phyloP scores from a whole-genome alignment of 305 asterid species.

The Fraxinus albicans region DNA sequence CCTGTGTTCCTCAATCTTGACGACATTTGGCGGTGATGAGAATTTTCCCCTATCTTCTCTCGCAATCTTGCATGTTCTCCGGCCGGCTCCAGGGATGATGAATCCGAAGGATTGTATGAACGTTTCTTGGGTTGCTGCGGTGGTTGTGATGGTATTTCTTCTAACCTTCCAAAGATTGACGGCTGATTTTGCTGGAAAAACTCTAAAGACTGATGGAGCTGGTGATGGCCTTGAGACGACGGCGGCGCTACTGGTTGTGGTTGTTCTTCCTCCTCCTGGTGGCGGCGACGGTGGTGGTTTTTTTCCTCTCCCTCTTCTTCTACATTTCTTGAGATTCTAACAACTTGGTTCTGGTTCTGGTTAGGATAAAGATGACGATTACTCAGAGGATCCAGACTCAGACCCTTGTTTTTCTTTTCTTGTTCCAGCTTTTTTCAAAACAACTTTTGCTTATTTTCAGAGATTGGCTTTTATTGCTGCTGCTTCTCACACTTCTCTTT shows the following conservation, averaged over 20 bases:
- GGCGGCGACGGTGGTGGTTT: neutral
- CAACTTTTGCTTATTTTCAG: no score
- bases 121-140: conserved; percentile 45
- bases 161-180: conserved; percentile 17
- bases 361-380: no score
- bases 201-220: neutral
- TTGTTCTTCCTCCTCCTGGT: neutral
- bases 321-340: no score
- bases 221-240: neutral
- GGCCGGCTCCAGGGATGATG: conserved; percentile 34
- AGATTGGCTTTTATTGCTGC: no score
- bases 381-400: no score
- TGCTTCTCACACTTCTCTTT: no score
- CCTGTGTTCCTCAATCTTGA: conserved; percentile 38
- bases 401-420: no score
- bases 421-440: no score
- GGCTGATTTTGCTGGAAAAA: conserved; percentile 34
- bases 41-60: conserved; percentile 41
- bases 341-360: no score
- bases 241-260: conserved; percentile 8
- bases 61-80: conserved; percentile 56
- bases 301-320: no score
- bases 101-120: conserved; percentile 21
- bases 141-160: conserved; percentile 16
- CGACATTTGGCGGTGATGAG: conserved; percentile 24